Conservation (phyloP, 352 stramenopile genomes). For the Pythium aristosporum region DNA sequence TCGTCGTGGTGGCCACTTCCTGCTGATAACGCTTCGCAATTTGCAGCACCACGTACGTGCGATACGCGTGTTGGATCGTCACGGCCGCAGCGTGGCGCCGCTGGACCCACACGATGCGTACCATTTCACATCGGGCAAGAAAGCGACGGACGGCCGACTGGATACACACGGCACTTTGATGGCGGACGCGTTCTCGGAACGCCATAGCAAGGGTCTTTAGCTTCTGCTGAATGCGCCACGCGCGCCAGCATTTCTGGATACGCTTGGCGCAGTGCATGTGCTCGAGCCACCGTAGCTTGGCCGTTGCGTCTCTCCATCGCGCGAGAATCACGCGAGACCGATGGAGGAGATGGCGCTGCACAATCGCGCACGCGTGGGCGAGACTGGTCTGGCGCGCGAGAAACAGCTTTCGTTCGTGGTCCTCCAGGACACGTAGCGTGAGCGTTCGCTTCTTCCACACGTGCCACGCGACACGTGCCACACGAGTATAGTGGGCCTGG, state of each 20-base stretch:
- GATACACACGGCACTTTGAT: constrained; percentile 27
- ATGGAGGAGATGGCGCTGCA: constrained; percentile 32
- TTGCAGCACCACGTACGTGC: constrained; percentile 24
- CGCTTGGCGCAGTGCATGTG: constrained; percentile 16
- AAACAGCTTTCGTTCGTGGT: constrained; percentile 25
- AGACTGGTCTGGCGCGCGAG: constrained; percentile 30
- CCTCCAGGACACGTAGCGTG: constrained; percentile 25
- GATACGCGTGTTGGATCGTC: constrained; percentile 31
- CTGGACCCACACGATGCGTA: constrained; percentile 20
- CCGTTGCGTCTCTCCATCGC: constrained; percentile 20
- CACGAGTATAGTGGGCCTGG: constrained; percentile 21
- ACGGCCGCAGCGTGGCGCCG: constrained; percentile 14
- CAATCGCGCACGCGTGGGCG: constrained; percentile 37
- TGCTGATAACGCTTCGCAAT: constrained; percentile 28
- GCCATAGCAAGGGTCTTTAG: constrained; percentile 23
- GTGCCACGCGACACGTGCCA: constrained; percentile 7
- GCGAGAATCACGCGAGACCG: constrained; percentile 6
- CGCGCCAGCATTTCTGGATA: constrained; percentile 35
- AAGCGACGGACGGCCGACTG: constrained; percentile 25
- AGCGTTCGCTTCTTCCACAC: constrained; percentile 31
- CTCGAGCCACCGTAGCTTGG: constrained; percentile 22
- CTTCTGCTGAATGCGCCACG: constrained; percentile 21
- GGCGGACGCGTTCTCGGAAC: constrained; percentile 27
- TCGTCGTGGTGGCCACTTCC: background rate
- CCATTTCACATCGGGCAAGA: constrained; percentile 20